Base-by-base conservation (phyloP, 164 flowering plant genomes). In the Magnolia kwangsiensis region DNA sequence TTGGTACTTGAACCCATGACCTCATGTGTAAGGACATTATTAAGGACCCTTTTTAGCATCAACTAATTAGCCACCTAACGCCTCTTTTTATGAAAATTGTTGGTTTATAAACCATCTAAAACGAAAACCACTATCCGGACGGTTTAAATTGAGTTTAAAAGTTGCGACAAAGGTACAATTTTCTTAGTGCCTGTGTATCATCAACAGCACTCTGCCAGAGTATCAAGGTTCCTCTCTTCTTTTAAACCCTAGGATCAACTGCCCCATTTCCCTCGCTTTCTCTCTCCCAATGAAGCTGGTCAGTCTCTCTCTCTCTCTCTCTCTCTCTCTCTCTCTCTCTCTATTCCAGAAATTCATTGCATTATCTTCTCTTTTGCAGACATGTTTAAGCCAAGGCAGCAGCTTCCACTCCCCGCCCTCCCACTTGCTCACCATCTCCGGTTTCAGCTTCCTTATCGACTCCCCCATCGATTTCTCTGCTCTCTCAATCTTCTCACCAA, bases 401-500 rank as follows among this genome's bases (percentile, higher is more conserved):
- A 81, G 82, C 10, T 84, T 67, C 64, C 72, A 82, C 68, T 84
- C 71, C 75, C 84, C 83, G 2, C 84, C 84, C 51, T 82, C 76
- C 23, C 78, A 82, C 77, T 72, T 84, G n/a, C 66, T 81, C 50
- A 76, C 83, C 59, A 16, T 91, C 1, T 83, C 85, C 19, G 99
- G 97, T 7, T 82, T 90, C 67, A 81, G 80, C 67, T 76, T 96
- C 24, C 84, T 93, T 71, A 65, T 96, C 16, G 98, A 96, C 65
- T 94, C 93, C 83, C 98, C 99, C 1, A 18, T 96, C 67, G 99
- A 94, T 79, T 88, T 96, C 71, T 94, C 98, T 0, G 84, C 94
- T 51, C 87, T 94, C 31, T 51, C 84, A 14, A 81, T 88, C 68
- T 96, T 96, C 79, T 87, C 92, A 55, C 97, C 99, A 7, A 23